A percentile compares a stretch with the other conserved stretches of the same genome.
Evolutionary conservation across 148 eudicot species (phyloP).

Genomic region (Rhododendron simsii): DNA sequence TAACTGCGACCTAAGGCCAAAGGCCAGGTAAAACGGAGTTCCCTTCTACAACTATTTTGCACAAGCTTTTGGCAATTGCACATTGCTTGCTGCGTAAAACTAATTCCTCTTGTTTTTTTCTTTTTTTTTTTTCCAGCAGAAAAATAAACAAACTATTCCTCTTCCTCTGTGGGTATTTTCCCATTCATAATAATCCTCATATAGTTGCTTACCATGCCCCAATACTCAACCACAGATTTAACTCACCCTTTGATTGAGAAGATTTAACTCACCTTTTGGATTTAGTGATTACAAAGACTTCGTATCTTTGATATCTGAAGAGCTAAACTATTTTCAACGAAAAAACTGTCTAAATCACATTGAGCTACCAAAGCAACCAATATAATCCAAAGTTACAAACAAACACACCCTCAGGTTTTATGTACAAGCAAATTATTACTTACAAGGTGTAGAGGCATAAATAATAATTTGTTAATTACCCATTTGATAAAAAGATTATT

Average conservation of each 20-base stretch:
- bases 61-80: background rate
- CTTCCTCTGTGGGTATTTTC: background rate
- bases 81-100: background rate
- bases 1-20: background rate
- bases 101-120: background rate
- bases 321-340: background rate
- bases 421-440: background rate
- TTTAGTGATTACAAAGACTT: background rate
- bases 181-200: no score
- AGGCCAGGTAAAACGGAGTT: background rate
- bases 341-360: background rate
- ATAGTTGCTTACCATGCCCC: background rate
- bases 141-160: background rate
- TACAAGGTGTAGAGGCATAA: background rate
- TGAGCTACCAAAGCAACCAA: background rate
- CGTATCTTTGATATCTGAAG: background rate
- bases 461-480: background rate
- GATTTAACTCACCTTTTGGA: background rate
- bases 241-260: background rate
- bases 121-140: no score
- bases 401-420: background rate
- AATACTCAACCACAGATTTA: no score
- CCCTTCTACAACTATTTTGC: background rate
- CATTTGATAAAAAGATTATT: background rate
- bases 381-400: background rate